phyloP scores from a whole-genome alignment of 2,329 filamentous ascomycete species.

The Monilinia laxa region DNA sequence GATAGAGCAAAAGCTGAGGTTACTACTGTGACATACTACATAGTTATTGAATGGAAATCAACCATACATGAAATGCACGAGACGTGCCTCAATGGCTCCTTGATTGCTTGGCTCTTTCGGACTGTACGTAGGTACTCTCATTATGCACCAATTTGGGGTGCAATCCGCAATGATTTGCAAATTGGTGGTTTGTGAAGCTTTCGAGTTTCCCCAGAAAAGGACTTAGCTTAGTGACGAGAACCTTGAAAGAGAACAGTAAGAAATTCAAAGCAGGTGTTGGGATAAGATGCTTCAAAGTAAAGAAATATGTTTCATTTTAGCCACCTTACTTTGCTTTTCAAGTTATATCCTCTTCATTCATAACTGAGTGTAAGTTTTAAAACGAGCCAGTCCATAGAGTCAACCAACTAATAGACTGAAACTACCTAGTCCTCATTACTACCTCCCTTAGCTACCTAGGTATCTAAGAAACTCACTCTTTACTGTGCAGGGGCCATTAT shows the following conservation, averaged over 20 bases:
- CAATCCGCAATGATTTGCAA: constrained; percentile 4
- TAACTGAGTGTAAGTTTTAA: too few species aligned
- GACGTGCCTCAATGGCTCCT: not conserved
- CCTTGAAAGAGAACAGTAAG: too few species aligned
- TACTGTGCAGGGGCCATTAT: not conserved
- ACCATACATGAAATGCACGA: not conserved
- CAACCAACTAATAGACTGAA: too few species aligned
- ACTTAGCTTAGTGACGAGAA: not conserved
- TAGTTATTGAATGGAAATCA: constrained; percentile 1
- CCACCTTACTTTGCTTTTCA: too few species aligned
- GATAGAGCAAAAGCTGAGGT: not conserved
- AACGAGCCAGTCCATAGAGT: too few species aligned
- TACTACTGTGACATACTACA: not conserved
- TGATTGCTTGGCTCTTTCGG: constrained; percentile 10
- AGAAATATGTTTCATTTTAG: too few species aligned
- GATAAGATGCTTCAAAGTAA: too few species aligned
- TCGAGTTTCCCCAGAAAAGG: not conserved
- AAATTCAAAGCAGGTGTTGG: too few species aligned
- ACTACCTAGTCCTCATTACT: too few species aligned
- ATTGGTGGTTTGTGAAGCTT: not conserved
- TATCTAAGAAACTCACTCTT: too few species aligned
- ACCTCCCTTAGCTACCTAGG: too few species aligned
- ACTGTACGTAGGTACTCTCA: not conserved
- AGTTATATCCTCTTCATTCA: too few species aligned
- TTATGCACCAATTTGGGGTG: constrained; percentile 12